These are phyloP conservation scores for Magnusiomyces clavatus DNA, from an alignment of 1,139 yeast genomes.

Conservation along the genomic window DNA sequence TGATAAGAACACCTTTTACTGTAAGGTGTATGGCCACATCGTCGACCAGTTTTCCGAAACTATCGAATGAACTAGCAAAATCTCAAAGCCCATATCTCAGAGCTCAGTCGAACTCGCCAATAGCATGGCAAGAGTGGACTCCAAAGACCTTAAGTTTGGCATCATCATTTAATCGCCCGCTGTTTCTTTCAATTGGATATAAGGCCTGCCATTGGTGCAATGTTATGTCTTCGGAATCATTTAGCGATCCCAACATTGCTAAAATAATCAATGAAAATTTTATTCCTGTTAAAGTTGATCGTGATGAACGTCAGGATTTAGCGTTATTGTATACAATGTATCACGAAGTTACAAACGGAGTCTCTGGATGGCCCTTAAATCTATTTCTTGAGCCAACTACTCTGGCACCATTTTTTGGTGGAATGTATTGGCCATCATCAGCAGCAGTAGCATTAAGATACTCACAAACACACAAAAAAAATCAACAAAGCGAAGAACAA, in stretches of 20 bases:
- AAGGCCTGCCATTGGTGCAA: conserved; percentile 37
- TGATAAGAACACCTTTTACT: too few relatives aligned
- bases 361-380: conserved; percentile 39
- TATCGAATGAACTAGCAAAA: not conserved
- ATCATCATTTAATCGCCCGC: conserved; percentile 27
- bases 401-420: conserved; percentile 34
- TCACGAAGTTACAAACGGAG: conserved; percentile 33
- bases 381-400: conserved; percentile 33
- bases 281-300: conserved; percentile 34
- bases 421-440: conserved; percentile 36
- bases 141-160: conserved; percentile 30
- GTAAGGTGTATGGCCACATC: not conserved
- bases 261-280: conserved; percentile 28
- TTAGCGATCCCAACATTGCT: conserved; percentile 27
- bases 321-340: conserved; percentile 35
- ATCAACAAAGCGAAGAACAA: not conserved
- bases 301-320: conserved; percentile 35
- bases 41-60: conserved; percentile 17
- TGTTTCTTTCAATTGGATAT: conserved; percentile 34
- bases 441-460: conserved; percentile 11
- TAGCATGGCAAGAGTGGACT: conserved; percentile 37
- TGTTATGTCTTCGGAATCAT: conserved; percentile 34
- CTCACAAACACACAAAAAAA: conserved; percentile 8
- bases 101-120: conserved; percentile 21
- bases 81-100: conserved; percentile 15